Evolutionary conservation across 768 basidiomycete genomes (phyloP).

Genomic region (Saitozyma sp.): DNA sequence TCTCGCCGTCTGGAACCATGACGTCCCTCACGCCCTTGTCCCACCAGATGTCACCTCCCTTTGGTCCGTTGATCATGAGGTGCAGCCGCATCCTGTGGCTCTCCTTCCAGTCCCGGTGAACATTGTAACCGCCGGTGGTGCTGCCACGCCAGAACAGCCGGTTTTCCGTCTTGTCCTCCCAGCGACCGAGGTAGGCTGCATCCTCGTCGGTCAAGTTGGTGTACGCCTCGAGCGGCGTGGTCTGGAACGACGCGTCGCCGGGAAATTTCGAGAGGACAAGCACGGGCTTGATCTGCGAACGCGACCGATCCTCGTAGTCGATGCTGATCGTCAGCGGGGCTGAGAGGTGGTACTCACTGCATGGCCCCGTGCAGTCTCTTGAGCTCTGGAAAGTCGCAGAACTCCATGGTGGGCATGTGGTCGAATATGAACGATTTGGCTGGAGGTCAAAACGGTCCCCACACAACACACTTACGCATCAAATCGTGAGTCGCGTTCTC

Average conservation of each 20-base stretch:
- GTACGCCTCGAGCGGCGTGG: conserved; percentile 48
- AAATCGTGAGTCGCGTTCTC: conserved; percentile 42
- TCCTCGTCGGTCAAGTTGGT: conserved; percentile 40
- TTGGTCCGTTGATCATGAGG: conserved; percentile 52
- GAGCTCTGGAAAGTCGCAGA: conserved; percentile 48
- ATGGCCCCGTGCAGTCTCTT: conserved; percentile 51
- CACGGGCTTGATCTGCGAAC: conserved; percentile 44
- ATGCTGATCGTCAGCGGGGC: conserved; percentile 22
- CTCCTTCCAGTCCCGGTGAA: conserved; percentile 53
- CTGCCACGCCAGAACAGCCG: conserved; percentile 55
- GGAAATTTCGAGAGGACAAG: conserved; percentile 51
- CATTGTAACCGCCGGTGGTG: conserved; percentile 55
- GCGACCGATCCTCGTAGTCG: conserved; percentile 47
- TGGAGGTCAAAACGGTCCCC: conserved; percentile 2
- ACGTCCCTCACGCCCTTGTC: conserved; percentile 45
- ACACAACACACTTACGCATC: conserved; percentile 23
- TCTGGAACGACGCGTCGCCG: conserved; percentile 43
- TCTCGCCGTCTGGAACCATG: conserved; percentile 48
- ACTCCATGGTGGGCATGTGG: conserved; percentile 49
- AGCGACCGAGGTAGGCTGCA: conserved; percentile 33
- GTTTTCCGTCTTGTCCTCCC: conserved; percentile 55
- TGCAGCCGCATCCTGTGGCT: conserved; percentile 54
- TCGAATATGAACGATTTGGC: conserved; percentile 49
- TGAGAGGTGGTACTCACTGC: conserved; percentile 19
- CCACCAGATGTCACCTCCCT: conserved; percentile 38